Evolutionary conservation across 148 eudicot species (phyloP), one percentile per base, ranked within the genome.

Genomic region (Vaccinium corymbosum): DNA sequence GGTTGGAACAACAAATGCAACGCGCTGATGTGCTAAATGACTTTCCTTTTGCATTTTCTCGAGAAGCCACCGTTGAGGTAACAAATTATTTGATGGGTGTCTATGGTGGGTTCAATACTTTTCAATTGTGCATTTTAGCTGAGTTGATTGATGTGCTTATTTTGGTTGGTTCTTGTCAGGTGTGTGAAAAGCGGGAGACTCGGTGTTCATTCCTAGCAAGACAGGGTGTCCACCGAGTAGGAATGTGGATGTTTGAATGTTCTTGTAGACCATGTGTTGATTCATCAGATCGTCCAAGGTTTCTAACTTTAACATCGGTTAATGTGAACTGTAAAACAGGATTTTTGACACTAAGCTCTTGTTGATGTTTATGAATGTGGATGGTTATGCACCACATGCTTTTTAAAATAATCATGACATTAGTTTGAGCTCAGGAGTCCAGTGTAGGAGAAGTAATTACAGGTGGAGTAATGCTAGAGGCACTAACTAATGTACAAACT

Each of bases 221-320:
- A 80, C 84, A 85, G 81, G 86, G 90, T 73, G 89, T 97, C 84
- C 97, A 97, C 85, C 85, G 70, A 64, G 82, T 82, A 49, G 94
- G 98, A 88, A 89, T 94, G 94, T 94, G 98, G 98, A 90, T 81
- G 71, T 81, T 84, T 85, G 99, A 97, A 89, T 94, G 99, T 84
- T 83, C 86, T 53, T 97, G 99, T 76, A 91, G 88, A 80, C 48
- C 78, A 76, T 76, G 88, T 15, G 27, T 77, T 29, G 57, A 52
- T 46, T 79, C 64, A 6, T 81, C 61, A 49, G 80, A 80, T 80
- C 16, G n/a, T 75, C 85, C 90, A 75, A 91, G 86, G 98, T 93
- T 66, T 84, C 51, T 80, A 62, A 50, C 70, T 46, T 20, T 38
- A 2, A 11, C 15, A 38, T 57, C 17, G 6, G 70, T 12, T 79